phyloP scores from a whole-genome alignment of 2,329 filamentous ascomycete species.

The Sporothrix pallida region DNA sequence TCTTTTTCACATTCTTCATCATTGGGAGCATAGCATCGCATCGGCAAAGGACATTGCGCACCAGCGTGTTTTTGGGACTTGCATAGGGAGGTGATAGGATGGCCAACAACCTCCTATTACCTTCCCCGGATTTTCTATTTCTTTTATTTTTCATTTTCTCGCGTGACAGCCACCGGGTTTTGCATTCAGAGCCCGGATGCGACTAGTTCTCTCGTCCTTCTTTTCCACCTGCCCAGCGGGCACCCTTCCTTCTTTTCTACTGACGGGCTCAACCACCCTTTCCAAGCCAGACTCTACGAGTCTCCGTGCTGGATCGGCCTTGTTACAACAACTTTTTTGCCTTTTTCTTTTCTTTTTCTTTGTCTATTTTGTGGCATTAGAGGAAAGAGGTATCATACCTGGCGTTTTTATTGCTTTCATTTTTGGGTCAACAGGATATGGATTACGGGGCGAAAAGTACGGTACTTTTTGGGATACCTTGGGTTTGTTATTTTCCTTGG shows the following conservation, averaged over 20 bases:
- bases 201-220: not conserved
- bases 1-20: constrained; percentile 5
- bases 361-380: constrained; percentile 24
- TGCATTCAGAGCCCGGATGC: not conserved
- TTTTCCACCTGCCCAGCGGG: constrained; percentile 12
- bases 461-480: constrained; percentile 19
- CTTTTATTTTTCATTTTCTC: constrained; percentile 1
- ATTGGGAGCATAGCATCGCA: constrained; percentile 21
- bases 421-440: constrained; percentile 19
- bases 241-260: constrained; percentile 9
- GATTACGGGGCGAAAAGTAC: constrained; percentile 29
- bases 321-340: constrained; percentile 10
- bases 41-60: constrained; percentile 13
- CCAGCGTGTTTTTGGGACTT: constrained; percentile 26
- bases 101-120: constrained; percentile 7
- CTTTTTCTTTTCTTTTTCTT: not conserved
- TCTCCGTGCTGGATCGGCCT: not conserved
- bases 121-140: constrained; percentile 30
- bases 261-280: constrained; percentile 1
- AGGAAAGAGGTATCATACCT: constrained; percentile 24
- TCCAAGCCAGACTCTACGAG: not conserved
- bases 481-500: constrained; percentile 21
- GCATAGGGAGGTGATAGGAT: constrained; percentile 17
- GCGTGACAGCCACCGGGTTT: not conserved
- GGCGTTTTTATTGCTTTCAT: constrained; percentile 26